Percentiles rank a stretch among this genome's conserved stretches.
These are phyloP conservation scores for Gonium pectorale DNA, from an alignment of 139 green algal species.

Conservation along the genomic window DNA sequence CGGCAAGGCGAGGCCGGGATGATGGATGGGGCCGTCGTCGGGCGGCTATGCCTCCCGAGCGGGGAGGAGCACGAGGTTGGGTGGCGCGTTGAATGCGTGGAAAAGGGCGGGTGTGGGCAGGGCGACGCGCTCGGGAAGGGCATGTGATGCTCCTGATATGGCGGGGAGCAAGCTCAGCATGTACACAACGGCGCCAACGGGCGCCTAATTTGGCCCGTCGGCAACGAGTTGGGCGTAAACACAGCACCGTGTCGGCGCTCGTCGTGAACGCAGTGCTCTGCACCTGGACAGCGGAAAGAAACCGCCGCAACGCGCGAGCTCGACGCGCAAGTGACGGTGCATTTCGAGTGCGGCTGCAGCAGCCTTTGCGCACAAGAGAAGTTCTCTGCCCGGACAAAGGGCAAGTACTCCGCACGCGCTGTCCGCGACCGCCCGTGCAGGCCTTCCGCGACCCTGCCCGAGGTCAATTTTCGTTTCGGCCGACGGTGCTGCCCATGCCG, in stretches of 20 bases:
- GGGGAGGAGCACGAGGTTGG: neutral
- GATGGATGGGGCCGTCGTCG: no score
- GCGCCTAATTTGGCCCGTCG: no score
- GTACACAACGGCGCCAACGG: neutral
- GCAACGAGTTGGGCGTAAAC: no score
- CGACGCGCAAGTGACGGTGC: neutral
- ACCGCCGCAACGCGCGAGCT: no score
- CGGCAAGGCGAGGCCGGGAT: neutral
- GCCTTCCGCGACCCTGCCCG: no score
- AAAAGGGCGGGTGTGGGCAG: neutral
- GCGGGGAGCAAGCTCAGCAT: neutral
- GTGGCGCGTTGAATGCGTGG: no score
- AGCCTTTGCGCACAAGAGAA: neutral
- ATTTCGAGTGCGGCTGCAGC: neutral
- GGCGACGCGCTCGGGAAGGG: neutral
- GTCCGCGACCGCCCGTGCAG: no score
- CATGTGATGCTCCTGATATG: neutral
- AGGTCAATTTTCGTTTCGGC: neutral
- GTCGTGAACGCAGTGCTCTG: no score
- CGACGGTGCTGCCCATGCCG: neutral
- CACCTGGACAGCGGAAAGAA: neutral
- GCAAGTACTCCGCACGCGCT: no score
- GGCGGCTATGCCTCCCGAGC: neutral
- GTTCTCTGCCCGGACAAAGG: no score
- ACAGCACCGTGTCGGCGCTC: no score